Percentiles rank a stretch among this genome's conserved stretches.
Conservation (phyloP, 495 filamentous ascomycete species). For the Mycothermus thermophilus region DNA sequence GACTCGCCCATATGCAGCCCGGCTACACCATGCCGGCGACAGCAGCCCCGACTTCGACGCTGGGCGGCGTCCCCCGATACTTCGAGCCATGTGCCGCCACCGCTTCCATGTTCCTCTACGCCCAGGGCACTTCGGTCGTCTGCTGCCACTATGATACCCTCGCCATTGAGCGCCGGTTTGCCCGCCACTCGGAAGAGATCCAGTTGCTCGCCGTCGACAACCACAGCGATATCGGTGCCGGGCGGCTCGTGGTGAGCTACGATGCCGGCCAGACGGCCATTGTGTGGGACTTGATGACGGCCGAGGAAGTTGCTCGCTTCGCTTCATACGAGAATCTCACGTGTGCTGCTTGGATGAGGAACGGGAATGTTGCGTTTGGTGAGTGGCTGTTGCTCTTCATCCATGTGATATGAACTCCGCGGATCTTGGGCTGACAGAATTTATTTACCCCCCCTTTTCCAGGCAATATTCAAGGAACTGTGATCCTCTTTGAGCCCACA, state of each 20-base stretch:
- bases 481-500: constrained; percentile 87
- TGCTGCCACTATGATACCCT: constrained; percentile 85
- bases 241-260: constrained; percentile 81
- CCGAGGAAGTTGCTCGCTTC: constrained; percentile 79
- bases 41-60: too few relatives aligned
- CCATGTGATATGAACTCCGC: constrained; percentile 2
- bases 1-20: constrained; percentile 26
- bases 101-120: constrained; percentile 73
- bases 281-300: constrained; percentile 92
- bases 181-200: constrained; percentile 70
- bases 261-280: constrained; percentile 85
- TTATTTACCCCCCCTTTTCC: constrained; percentile 7
- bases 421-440: constrained; percentile 2
- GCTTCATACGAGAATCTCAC: constrained; percentile 75
- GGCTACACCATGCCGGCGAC: constrained; percentile 40
- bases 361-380: constrained; percentile 97
- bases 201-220: constrained; percentile 79
- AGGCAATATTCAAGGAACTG: constrained; percentile 84
- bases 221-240: constrained; percentile 74
- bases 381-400: too few relatives aligned
- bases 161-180: constrained; percentile 77
- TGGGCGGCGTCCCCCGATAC: constrained; percentile 36
- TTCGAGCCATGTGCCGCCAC: constrained; percentile 82
- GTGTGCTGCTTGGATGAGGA: constrained; percentile 88
- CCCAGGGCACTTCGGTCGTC: constrained; percentile 62